Evolutionary conservation across 805 yeast genomes (phyloP), one percentile per base, ranked within the genome.

Genomic region (Lipomyces starkeyi): DNA sequence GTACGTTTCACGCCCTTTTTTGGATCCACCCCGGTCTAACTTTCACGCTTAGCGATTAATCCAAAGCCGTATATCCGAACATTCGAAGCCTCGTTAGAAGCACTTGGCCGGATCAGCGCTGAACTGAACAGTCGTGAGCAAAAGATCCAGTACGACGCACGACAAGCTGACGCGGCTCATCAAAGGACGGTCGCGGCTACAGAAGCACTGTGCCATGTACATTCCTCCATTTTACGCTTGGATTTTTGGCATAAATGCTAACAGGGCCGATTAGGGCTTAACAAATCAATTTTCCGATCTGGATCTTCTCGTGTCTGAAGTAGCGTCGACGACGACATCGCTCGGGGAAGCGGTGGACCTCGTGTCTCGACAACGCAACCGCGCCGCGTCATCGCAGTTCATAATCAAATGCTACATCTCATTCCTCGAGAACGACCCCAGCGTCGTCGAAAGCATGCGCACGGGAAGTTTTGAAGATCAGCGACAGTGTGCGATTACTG

Each of bases 11-110:
- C 25, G 25, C 40, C 25, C 20, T 27, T 7, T 11, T n/a, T n/a
- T 55, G 17, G 43, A 25, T 17, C 7, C 13, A 17, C 25, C 11
- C 35, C 47, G 29, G 40, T 35, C 49, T 43, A 43, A 43, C 27
- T 35, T 9, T 20, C 43, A 27, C 22, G 58, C 3, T 6, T 35
- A 71, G 78, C 80, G 13, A 78, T 92, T 64, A 97, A 95, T 75
- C 97, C 98, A 1, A 92, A 91, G 75, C 98, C 98, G 1, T 95
- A 91, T 76, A 94, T 94, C 59, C 85, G 97, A 73, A 91, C 97
- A 0, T 93, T 95, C 77, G 98, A 94, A 76, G 87, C 93, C 0
- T 91, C 95, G 2, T 80, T 93, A 58, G 83, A 87, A 58, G 94
- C 91, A 74, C 80, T 94, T 71, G 85, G 87, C 73, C 82, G 82